These are phyloP conservation scores for Amanita molliuscula DNA, from an alignment of 768 basidiomycete genomes.

Conservation along the genomic window DNA sequence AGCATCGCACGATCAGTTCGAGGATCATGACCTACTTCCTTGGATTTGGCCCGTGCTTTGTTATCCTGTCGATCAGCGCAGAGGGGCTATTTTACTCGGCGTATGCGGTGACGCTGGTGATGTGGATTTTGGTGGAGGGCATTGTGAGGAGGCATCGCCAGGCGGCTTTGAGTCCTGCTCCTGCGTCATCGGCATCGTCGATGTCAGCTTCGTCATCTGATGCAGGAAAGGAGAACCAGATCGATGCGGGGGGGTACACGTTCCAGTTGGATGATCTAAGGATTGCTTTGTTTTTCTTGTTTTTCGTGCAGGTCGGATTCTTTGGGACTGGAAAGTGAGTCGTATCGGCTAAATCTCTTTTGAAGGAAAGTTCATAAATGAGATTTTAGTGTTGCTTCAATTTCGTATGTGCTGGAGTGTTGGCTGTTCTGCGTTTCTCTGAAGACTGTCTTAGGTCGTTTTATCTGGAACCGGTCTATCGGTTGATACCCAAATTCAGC, in stretches of 20 bases:
- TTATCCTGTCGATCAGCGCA: slow-evolving; percentile 72
- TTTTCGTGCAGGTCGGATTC: slow-evolving; percentile 81
- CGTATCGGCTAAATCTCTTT: not conserved
- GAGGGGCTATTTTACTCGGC: slow-evolving; percentile 75
- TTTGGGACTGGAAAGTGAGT: slow-evolving; percentile 80
- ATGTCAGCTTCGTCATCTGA: slow-evolving; percentile 1
- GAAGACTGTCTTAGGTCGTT: slow-evolving; percentile 42
- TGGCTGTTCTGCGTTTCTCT: not conserved
- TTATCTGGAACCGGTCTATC: slow-evolving; percentile 82
- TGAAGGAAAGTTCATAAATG: slow-evolving; percentile 1
- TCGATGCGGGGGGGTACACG: slow-evolving; percentile 19
- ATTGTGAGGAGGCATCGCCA: slow-evolving; percentile 13
- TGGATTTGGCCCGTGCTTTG: slow-evolving; percentile 64
- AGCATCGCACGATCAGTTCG: slow-evolving; percentile 29
- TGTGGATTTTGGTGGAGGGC: slow-evolving; percentile 62
- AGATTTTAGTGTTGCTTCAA: slow-evolving; percentile 59
- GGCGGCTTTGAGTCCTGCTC: slow-evolving; percentile 9
- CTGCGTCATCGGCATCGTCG: slow-evolving; percentile 1
- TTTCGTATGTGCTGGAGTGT: slow-evolving; percentile 45
- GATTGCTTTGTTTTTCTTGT: slow-evolving; percentile 73
- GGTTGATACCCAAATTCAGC: slow-evolving; percentile 75
- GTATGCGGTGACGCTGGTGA: slow-evolving; percentile 48
- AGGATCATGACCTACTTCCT: slow-evolving; percentile 57
- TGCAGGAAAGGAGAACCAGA: slow-evolving; percentile 8
- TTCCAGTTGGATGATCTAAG: slow-evolving; percentile 55